These are phyloP conservation scores for sweet orange (Citrus sinensis) DNA, from an alignment of 345 rosid genomes.

Conservation along the genomic window DNA sequence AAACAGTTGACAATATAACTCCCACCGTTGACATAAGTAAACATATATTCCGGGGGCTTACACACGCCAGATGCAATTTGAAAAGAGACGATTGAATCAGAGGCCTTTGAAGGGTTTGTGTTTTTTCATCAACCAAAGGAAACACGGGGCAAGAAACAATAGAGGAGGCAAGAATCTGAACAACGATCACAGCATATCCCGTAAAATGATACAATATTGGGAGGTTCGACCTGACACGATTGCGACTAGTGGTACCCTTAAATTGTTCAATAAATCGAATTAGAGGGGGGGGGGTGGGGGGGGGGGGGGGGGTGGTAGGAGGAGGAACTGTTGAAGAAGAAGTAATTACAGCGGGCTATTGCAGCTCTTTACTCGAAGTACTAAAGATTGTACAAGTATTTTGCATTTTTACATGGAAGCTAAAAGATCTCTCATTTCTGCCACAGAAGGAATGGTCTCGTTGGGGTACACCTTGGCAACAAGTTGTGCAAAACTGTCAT, in stretches of 20 bases:
- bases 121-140: neutral
- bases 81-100: neutral
- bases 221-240: neutral
- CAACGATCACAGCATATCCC: neutral
- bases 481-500: conserved; percentile 84
- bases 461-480: conserved; percentile 85
- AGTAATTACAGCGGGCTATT: conserved; percentile 24
- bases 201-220: neutral
- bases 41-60: too few species aligned
- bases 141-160: neutral
- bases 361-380: conserved; percentile 10
- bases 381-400: conserved; percentile 9
- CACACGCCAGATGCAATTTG: neutral
- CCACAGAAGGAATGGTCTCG: conserved; percentile 66
- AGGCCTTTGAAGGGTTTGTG: neutral
- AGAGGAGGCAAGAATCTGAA: neutral
- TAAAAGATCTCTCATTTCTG: conserved; percentile 77
- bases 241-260: neutral
- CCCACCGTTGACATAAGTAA: too few species aligned
- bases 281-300: neutral
- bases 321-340: neutral
- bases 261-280: conserved; percentile 15
- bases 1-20: too few species aligned
- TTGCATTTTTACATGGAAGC: conserved; percentile 62
- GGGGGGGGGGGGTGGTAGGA: neutral